phyloP scores from a whole-genome alignment of 768 basidiomycete species.

The Auriscalpium microsporum region DNA sequence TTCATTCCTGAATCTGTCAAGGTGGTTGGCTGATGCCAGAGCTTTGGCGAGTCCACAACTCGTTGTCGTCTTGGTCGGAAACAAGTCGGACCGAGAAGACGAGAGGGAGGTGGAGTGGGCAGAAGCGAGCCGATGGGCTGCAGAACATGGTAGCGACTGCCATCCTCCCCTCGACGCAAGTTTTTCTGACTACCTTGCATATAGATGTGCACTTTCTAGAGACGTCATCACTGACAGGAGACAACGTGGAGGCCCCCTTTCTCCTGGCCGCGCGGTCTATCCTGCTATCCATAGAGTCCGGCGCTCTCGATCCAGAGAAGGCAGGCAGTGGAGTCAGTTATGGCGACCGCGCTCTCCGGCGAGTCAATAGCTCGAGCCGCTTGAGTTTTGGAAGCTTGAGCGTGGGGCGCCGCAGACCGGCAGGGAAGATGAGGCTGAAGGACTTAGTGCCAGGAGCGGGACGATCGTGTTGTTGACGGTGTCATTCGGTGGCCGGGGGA shows the following conservation, averaged over 20 bases:
- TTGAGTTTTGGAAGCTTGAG: constrained; percentile 80
- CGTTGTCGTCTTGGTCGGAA: constrained; percentile 86
- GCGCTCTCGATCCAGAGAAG: constrained; percentile 85
- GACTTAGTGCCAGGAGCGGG: constrained; percentile 51
- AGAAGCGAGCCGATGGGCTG: constrained; percentile 93
- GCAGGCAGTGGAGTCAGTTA: constrained; percentile 94
- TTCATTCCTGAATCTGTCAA: constrained; percentile 74
- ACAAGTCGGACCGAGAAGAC: constrained; percentile 92
- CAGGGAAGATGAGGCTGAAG: constrained; percentile 53
- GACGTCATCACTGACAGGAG: constrained; percentile 83
- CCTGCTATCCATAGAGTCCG: constrained; percentile 84
- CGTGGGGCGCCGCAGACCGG: constrained; percentile 47
- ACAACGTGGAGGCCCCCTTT: constrained; percentile 94
- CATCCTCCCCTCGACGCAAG: not conserved
- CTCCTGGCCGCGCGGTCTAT: constrained; percentile 80
- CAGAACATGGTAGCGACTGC: constrained; percentile 69
- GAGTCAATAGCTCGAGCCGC: constrained; percentile 87
- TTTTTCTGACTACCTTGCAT: not conserved
- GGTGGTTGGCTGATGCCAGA: constrained; percentile 91
- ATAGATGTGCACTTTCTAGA: constrained; percentile 91
- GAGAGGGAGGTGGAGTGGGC: constrained; percentile 93
- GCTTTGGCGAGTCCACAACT: constrained; percentile 89
- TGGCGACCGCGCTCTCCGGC: constrained; percentile 84
- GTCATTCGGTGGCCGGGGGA: not conserved
- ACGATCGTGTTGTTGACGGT: constrained; percentile 50